Evolutionary conservation across 176 grass and related monocot species (phyloP).

Genomic region (Paspalum notatum): DNA sequence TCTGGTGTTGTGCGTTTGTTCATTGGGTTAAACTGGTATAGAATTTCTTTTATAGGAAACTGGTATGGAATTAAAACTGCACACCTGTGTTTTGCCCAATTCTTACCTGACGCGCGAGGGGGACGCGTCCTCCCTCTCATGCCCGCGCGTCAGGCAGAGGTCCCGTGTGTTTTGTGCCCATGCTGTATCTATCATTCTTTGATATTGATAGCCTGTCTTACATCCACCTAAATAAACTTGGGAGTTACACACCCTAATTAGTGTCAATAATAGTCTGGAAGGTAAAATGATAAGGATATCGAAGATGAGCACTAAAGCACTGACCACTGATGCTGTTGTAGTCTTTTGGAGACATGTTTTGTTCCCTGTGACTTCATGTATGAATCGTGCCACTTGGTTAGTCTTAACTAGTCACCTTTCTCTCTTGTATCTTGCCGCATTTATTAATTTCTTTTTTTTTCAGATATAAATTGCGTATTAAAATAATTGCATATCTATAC

Average conservation of each 20-base stretch:
- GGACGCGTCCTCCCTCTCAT: no score
- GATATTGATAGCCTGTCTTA: neutral
- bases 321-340: neutral
- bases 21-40: neutral
- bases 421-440: neutral
- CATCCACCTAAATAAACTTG: neutral
- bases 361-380: slow-evolving; percentile 21
- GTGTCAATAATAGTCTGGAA: neutral
- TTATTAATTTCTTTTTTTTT: no score
- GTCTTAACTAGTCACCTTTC: neutral
- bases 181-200: neutral
- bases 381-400: slow-evolving; percentile 24
- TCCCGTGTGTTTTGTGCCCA: no score
- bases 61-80: neutral
- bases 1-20: neutral
- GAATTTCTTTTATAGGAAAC: no score
- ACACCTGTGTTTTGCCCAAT: neutral
- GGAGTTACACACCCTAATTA: neutral
- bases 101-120: no score
- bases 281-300: slow-evolving; percentile 45
- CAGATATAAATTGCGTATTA: no score
- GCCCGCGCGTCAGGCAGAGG: no score
- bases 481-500: no score
- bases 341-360: slow-evolving; percentile 11
- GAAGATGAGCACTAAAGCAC: slow-evolving; percentile 42